Base-by-base conservation (phyloP, 208 protist species). In the Leishmania lainsoni region DNA sequence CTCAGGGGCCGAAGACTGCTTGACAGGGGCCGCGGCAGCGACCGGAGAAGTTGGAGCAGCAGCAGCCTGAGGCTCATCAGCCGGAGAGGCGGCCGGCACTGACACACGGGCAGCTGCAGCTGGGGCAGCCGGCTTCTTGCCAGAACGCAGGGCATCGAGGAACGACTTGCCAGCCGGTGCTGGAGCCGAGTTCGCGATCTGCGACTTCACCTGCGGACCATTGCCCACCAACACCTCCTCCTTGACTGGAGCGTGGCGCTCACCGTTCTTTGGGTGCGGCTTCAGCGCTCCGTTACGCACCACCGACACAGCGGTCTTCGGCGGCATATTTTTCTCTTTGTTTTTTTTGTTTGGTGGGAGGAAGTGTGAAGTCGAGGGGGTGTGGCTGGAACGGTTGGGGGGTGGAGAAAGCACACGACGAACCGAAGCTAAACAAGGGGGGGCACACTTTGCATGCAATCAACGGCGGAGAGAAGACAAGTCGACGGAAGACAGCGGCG, bases 101-200 rank as follows among this genome's bases (percentile, higher is more conserved):
- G 65, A n/a, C 52, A 59, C 58, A 20, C 59, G 70, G n/a, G 79
- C 49, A 73, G 71, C 70, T 0, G 35, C 52, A 4, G 58, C 48
- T 65, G 73, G 39, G 20, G 78, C 78, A 1, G 81, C 79, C 14
- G 79, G 35, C 79, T 81, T 84, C 56, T 69, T 70, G 49, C 83
- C 82, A 42, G 86, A 81, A 66, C 89, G 88, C 71, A 95, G 80
- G 9, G 86, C 91, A 45, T 96, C 90, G 35, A 94, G 87, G 81
- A 96, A 95, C 35, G 84, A 89, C 82, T 89, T 91, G 56, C 90
- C 91, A 5, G 88, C 86, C 16, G 87, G 87, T 12, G 91, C 83
- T 42, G 87, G 88, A 48, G 91, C 81, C 26, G 89, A 72, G 83
- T 90, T 94, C n/a, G 86, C 79, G 78, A 94, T 90, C 74, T 91